These are phyloP conservation scores for Cytospora chrysosperma DNA, from an alignment of 2,329 filamentous ascomycete genomes.

Conservation along the genomic window DNA sequence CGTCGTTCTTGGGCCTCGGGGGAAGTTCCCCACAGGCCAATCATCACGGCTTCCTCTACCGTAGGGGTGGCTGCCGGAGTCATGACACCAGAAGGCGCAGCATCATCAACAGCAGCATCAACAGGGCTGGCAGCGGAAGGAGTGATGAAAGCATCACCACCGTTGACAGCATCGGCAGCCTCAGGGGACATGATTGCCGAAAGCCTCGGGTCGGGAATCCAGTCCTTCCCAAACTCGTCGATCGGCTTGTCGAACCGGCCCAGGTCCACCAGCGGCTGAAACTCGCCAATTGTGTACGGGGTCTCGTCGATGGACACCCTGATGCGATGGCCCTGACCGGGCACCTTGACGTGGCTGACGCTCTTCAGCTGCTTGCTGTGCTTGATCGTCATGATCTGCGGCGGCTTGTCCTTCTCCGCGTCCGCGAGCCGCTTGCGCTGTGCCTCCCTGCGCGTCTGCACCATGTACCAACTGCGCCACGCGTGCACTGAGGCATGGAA, in stretches of 20 bases:
- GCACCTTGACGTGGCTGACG: constrained; percentile 32
- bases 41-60: not conserved
- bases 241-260: constrained; percentile 55
- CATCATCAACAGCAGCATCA: not conserved
- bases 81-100: not conserved
- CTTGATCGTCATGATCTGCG: constrained; percentile 32
- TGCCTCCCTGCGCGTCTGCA: constrained; percentile 46
- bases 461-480: constrained; percentile 92
- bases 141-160: not conserved
- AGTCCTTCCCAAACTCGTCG: constrained; percentile 49
- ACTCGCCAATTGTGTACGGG: constrained; percentile 64
- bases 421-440: constrained; percentile 31
- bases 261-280: constrained; percentile 66
- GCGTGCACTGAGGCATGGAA: constrained; percentile 72
- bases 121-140: not conserved
- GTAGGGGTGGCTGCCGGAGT: constrained; percentile 1
- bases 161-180: not conserved
- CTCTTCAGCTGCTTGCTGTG: constrained; percentile 32
- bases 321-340: constrained; percentile 35
- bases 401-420: constrained; percentile 28
- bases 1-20: constrained; percentile 7
- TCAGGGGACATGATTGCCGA: not conserved
- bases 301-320: constrained; percentile 47
- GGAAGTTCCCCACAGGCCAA: not conserved
- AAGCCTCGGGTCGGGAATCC: constrained; percentile 30